Percentiles rank a stretch among this genome's conserved stretches.
Conservation (phyloP, 2,329 filamentous ascomycete genomes). For the Trichoderma sp. region DNA sequence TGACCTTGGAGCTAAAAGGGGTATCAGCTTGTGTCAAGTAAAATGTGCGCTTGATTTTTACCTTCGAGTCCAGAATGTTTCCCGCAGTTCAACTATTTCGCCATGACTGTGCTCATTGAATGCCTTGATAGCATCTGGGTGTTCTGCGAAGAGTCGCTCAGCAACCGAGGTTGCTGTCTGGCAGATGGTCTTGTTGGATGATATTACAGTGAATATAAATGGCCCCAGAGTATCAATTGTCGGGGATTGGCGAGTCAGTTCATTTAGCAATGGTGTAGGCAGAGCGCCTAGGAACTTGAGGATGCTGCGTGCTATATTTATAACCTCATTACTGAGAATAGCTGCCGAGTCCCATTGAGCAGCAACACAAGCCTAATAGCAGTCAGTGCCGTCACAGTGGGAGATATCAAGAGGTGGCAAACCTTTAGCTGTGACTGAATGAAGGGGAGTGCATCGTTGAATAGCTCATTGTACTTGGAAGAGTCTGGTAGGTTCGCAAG, state of each 20-base stretch:
- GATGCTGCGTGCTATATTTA: slow-evolving; percentile 44
- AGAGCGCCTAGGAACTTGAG: slow-evolving; percentile 60
- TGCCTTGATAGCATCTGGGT: slow-evolving; percentile 34
- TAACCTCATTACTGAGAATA: slow-evolving; percentile 9
- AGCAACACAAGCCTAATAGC: slow-evolving; percentile 4
- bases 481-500: slow-evolving; percentile 57
- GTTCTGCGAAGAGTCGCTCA: slow-evolving; percentile 47
- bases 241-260: slow-evolving; percentile 33
- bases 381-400: slow-evolving; percentile 25
- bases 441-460: slow-evolving; percentile 56
- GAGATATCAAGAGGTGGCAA: slow-evolving; percentile 27
- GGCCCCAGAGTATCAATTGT: slow-evolving; percentile 47
- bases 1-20: slow-evolving; percentile 37
- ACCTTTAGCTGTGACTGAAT: slow-evolving; percentile 61
- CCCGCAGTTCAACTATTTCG: slow-evolving; percentile 35
- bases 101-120: slow-evolving; percentile 33
- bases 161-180: slow-evolving; percentile 51
- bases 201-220: slow-evolving; percentile 57
- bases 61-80: slow-evolving; percentile 57
- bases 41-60: slow-evolving; percentile 35
- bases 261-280: slow-evolving; percentile 40
- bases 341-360: slow-evolving; percentile 9
- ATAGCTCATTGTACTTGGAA: slow-evolving; percentile 56
- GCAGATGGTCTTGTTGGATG: slow-evolving; percentile 52
- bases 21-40: background rate